phyloP scores from a whole-genome alignment of 129 eudicot species.

The Helianthus annuus region DNA sequence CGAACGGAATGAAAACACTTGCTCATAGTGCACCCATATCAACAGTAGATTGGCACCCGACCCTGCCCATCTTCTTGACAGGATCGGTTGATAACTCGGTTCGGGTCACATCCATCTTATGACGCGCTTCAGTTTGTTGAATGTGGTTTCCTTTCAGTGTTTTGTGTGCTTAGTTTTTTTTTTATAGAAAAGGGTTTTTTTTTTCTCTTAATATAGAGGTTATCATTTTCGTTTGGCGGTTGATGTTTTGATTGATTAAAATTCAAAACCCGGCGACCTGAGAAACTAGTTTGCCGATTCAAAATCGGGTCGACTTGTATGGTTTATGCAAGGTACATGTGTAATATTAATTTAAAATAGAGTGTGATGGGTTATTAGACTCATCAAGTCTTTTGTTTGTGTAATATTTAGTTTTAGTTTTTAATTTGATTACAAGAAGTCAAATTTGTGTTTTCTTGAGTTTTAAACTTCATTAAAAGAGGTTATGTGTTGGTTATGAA shows the following conservation, averaged over 20 bases:
- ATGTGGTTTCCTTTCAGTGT: background rate
- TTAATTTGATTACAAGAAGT: too few relatives aligned
- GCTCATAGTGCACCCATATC: slow-evolving; percentile 84
- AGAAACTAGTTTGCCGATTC: slow-evolving; percentile 2
- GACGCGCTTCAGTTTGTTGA: slow-evolving; percentile 25
- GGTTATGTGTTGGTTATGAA: too few relatives aligned
- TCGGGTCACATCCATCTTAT: slow-evolving; percentile 76
- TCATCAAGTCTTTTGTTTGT: too few relatives aligned
- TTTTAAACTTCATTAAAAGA: too few relatives aligned
- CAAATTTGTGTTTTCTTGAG: too few relatives aligned
- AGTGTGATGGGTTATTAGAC: too few relatives aligned
- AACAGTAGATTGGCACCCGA: slow-evolving; percentile 99
- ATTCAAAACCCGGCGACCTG: background rate
- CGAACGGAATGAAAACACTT: slow-evolving; percentile 71
- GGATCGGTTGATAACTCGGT: slow-evolving; percentile 95
- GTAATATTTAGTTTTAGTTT: too few relatives aligned
- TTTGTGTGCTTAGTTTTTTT: slow-evolving; percentile 21
- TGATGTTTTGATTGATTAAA: slow-evolving; percentile 9
- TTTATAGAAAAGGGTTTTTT: slow-evolving; percentile 4
- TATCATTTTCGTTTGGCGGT: background rate
- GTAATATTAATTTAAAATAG: background rate
- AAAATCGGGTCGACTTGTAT: background rate
- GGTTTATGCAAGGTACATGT: background rate
- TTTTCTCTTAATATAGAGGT: slow-evolving; percentile 7
- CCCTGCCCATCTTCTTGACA: slow-evolving; percentile 82